These are phyloP conservation scores for Hapsidospora chrysogenum DNA, from an alignment of 495 filamentous ascomycete species.

Conservation along the genomic window DNA sequence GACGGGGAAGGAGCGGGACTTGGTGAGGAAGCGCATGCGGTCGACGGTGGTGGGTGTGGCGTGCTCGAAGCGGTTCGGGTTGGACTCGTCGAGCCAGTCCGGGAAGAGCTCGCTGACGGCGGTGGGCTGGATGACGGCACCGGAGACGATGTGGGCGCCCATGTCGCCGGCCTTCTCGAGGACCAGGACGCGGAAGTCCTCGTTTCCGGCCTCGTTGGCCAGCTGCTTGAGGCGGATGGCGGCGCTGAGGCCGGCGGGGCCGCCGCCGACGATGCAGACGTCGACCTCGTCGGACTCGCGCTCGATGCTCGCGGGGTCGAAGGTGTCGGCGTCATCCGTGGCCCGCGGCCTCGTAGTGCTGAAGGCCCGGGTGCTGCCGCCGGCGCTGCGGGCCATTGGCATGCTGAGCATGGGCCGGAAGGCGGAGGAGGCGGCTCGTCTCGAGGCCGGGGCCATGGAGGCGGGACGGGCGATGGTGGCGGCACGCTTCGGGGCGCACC, in stretches of 20 bases:
- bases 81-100: constrained; percentile 80
- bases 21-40: constrained; percentile 90
- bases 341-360: constrained; percentile 29
- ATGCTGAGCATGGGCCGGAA: constrained; percentile 5
- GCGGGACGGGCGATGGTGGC: not conserved
- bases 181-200: constrained; percentile 83
- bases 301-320: constrained; percentile 58
- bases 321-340: constrained; percentile 36
- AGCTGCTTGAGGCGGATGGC: constrained; percentile 93
- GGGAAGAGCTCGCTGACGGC: constrained; percentile 83
- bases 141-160: constrained; percentile 88
- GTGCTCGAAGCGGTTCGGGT: constrained; percentile 67
- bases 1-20: constrained; percentile 57
- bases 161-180: constrained; percentile 94
- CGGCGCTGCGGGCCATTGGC: constrained; percentile 5
- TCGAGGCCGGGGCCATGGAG: not conserved
- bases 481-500: not conserved
- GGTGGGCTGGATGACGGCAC: constrained; percentile 84
- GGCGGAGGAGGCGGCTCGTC: not conserved
- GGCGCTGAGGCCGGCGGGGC: constrained; percentile 79
- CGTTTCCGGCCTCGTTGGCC: constrained; percentile 87
- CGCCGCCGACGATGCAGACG: constrained; percentile 91
- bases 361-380: constrained; percentile 6
- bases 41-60: constrained; percentile 70
- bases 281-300: constrained; percentile 88